phyloP scores from a whole-genome alignment of 371 early-diverging fungal genomes.

The Actinomucor elegans region DNA sequence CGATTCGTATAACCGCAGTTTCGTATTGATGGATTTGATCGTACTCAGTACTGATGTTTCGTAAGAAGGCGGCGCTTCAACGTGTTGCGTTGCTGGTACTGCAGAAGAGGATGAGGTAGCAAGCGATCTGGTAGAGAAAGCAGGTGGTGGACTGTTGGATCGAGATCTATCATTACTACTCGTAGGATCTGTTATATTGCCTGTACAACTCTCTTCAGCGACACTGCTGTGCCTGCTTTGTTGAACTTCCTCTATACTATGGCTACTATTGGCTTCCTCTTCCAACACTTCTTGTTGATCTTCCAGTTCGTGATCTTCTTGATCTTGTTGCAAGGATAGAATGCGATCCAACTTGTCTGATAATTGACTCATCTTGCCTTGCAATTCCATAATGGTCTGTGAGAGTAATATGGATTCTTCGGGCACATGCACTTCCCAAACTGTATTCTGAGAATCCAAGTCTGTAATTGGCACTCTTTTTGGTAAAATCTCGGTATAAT shows the following conservation, averaged over 20 bases:
- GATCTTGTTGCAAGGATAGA: not conserved
- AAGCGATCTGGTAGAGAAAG: slow-evolving; percentile 18
- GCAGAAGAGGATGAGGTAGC: slow-evolving; percentile 5
- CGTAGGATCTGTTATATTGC: too few relatives aligned
- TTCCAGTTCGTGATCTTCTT: not conserved
- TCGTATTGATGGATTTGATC: slow-evolving; percentile 33
- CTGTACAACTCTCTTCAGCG: too few relatives aligned
- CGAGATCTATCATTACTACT: not conserved
- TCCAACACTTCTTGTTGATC: too few relatives aligned
- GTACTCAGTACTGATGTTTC: slow-evolving; percentile 48
- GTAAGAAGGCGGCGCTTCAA: slow-evolving; percentile 46
- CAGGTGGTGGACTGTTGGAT: slow-evolving; percentile 33
- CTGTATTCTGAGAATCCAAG: slow-evolving; percentile 2
- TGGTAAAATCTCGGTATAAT: slow-evolving; percentile 24
- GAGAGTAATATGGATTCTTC: not conserved
- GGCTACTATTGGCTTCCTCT: too few relatives aligned
- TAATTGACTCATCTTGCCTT: slow-evolving; percentile 33
- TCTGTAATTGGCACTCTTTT: slow-evolving; percentile 31
- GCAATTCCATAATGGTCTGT: slow-evolving; percentile 18
- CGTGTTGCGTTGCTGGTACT: not conserved
- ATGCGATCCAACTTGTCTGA: slow-evolving; percentile 21
- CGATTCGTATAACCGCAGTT: slow-evolving; percentile 35
- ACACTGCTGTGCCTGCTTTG: too few relatives aligned
- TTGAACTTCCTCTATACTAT: too few relatives aligned
- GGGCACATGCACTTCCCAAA: slow-evolving; percentile 43